A percentile compares a stretch with the other conserved stretches of the same genome.
These are phyloP conservation scores for Syzygium oleosum DNA, from an alignment of 345 rosid genomes.

Conservation along the genomic window DNA sequence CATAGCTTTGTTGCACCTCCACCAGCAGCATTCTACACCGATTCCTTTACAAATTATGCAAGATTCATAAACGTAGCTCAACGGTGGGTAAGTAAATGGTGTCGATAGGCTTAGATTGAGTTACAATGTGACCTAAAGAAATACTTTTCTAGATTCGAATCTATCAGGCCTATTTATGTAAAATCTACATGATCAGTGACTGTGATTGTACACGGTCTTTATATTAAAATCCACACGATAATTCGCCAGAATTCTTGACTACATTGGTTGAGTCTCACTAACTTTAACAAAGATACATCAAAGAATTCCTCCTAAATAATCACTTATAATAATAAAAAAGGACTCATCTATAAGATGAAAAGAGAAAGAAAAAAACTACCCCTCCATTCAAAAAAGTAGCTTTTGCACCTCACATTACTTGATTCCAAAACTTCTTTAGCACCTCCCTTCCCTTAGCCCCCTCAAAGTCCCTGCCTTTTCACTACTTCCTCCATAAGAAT, in stretches of 20 bases:
- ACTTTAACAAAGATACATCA: not conserved
- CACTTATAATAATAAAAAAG: not conserved
- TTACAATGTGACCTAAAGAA: not conserved
- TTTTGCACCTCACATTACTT: not conserved
- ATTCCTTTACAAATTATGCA: not conserved
- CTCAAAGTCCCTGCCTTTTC: not conserved
- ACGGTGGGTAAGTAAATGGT: not conserved
- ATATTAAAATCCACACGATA: not conserved
- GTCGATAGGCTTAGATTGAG: not conserved
- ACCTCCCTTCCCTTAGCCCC: not conserved
- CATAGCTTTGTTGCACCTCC: not conserved
- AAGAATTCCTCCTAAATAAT: not conserved
- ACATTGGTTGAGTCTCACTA: not conserved
- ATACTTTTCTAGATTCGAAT: not conserved
- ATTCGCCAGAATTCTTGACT: not conserved
- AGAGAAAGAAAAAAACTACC: not conserved
- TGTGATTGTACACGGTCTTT: not conserved
- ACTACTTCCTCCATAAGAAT: not conserved
- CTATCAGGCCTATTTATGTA: not conserved
- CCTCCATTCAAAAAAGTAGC: not conserved
- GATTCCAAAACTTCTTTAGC: not conserved
- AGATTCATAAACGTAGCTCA: not conserved
- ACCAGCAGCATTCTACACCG: rapidly evolving
- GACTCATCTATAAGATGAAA: not conserved
- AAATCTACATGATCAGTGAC: not conserved